These are phyloP conservation scores for Herpetomonas samuelpessoai DNA, from an alignment of 208 protist species.

Conservation along the genomic window DNA sequence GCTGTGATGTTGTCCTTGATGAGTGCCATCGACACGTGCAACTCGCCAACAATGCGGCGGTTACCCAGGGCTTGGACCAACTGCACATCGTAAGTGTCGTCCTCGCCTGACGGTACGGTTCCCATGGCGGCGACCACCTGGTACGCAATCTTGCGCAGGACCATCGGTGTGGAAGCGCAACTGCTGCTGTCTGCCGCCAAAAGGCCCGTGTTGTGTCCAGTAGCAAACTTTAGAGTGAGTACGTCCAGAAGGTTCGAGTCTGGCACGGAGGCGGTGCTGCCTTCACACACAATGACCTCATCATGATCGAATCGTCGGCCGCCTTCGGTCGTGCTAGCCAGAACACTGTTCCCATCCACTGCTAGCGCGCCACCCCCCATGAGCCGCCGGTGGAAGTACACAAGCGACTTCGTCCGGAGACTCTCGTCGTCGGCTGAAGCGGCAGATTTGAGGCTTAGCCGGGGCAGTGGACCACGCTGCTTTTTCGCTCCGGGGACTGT, in stretches of 20 bases:
- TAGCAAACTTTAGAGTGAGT: conserved; percentile 51
- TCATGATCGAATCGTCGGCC: conserved; percentile 65
- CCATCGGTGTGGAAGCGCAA: conserved; percentile 68
- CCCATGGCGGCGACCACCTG: conserved; percentile 41
- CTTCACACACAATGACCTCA: conserved; percentile 56
- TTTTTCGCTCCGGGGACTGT: background rate
- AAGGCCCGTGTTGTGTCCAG: conserved; percentile 56
- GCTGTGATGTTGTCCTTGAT: conserved; percentile 70
- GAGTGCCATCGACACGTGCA: conserved; percentile 72
- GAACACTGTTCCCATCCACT: conserved; percentile 58
- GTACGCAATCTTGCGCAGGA: conserved; percentile 62
- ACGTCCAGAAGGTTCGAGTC: conserved; percentile 54
- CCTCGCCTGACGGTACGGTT: background rate
- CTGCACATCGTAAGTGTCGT: conserved; percentile 12
- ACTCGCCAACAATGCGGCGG: conserved; percentile 31
- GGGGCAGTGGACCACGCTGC: background rate
- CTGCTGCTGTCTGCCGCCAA: conserved; percentile 68
- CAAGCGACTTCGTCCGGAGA: conserved; percentile 39
- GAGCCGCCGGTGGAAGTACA: conserved; percentile 61
- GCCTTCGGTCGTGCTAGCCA: conserved; percentile 38
- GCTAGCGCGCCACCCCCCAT: conserved; percentile 57
- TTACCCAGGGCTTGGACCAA: conserved; percentile 10
- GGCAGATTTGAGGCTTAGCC: conserved; percentile 12
- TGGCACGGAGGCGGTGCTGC: conserved; percentile 26
- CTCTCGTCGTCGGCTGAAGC: conserved; percentile 14